Base-by-base conservation (phyloP, 2,329 filamentous ascomycete genomes). In the Lithohypha guttulata region DNA sequence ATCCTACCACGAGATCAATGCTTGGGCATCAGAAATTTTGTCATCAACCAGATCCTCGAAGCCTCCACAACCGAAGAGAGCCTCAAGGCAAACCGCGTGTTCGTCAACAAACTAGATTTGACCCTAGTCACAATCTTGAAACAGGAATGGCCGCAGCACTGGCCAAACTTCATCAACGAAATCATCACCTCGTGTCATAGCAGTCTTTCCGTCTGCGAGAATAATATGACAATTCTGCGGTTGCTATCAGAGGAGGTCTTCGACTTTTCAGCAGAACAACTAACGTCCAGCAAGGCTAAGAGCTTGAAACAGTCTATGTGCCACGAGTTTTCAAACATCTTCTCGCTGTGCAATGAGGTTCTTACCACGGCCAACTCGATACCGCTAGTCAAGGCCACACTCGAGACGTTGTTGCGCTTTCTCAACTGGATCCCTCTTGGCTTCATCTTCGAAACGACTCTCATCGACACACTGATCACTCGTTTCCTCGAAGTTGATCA, bases 151-250 rank as follows among this genome's bases (percentile, higher is more conserved):
- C 91, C 91, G 42, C 89, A 96, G 66, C 93, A 98, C 70, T 98
- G 93, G 91, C 91, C 93, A 8, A 94, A 86, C 14, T 98, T 98
- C 64, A 96, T 98, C 73, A 96, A 96, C 70, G 91, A 98, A 69
- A 98, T 98, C 63, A 86, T 98, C 54, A 82, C 85, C 15, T 89
- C 91, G 41, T 96, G 87, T 65, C 87, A 93, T 60, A 89, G 84
- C 51, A 95, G 83, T 63, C 70, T 98, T 39, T 91, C 89, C 25
- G 93, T 98, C 54, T 98, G 93, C 74, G 91, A 98, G 68, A 98
- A 98, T 70, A 98, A 98, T 71, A 98, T 98, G 91, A 86, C 84
- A 49, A 96, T 98, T 53, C 75, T 98, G 52, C 81, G 91, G 44
- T 69, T 98, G 53, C 74, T 98, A 31, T 98, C 91, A 5, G 91